Evolutionary conservation across 495 filamentous ascomycete species (phyloP).

Genomic region (Annulohypoxylon nitens): DNA sequence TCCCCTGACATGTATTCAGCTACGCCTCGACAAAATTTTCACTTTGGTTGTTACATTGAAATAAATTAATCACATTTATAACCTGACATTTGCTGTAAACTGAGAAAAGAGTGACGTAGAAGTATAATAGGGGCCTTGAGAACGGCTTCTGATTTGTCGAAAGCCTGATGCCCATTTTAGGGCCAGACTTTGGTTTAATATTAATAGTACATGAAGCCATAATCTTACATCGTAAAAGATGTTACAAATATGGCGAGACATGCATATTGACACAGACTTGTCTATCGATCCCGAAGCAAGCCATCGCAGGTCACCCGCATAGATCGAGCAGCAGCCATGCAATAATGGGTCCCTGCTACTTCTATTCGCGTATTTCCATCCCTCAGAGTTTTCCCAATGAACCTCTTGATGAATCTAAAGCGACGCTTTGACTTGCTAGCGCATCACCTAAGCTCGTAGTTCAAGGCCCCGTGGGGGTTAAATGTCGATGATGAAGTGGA

Average conservation of each 20-base stretch:
- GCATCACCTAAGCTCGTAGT: slow-evolving; percentile 30
- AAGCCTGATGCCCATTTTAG: background rate
- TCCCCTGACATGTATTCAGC: background rate
- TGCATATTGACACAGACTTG: background rate
- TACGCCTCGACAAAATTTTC: background rate
- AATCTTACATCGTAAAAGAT: background rate
- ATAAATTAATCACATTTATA: background rate
- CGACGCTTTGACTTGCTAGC: slow-evolving; percentile 41
- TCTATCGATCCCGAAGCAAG: slow-evolving; percentile 2
- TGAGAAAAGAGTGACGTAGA: background rate
- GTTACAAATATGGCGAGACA: slow-evolving; percentile 10
- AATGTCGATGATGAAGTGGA: slow-evolving; percentile 31
- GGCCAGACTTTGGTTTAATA: background rate
- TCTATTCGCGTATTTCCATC: slow-evolving; percentile 4
- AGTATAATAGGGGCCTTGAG: background rate
- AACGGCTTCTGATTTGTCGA: background rate
- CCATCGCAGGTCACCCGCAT: slow-evolving; percentile 9
- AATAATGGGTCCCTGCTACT: slow-evolving; percentile 9
- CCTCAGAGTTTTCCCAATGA: background rate
- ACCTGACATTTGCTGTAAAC: background rate
- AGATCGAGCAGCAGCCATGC: slow-evolving; percentile 5
- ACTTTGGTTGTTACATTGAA: background rate
- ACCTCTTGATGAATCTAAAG: slow-evolving; percentile 15
- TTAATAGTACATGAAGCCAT: slow-evolving; percentile 4
- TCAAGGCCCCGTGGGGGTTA: slow-evolving; percentile 40